Evolutionary conservation across 2,329 filamentous ascomycete species (phyloP).

Genomic region (Penicillium hesseltinei): DNA sequence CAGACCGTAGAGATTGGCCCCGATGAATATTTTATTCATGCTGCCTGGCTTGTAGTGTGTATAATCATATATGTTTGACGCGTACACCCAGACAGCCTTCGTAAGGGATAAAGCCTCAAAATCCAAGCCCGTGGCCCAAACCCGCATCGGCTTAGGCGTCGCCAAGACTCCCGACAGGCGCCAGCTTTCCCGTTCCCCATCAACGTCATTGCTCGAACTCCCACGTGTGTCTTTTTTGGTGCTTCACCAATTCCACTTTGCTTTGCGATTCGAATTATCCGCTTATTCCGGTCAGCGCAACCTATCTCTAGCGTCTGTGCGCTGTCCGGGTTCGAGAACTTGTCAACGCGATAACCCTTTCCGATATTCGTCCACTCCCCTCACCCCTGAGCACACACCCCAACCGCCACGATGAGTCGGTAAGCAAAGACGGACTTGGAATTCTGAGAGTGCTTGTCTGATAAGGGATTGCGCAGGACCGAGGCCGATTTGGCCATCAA

Average conservation of each 20-base stretch:
- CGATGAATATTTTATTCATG: background rate
- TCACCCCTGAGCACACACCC: slow-evolving; percentile 30
- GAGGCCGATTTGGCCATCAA: slow-evolving; percentile 65
- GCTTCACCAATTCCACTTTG: slow-evolving; percentile 3
- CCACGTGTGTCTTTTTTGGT: slow-evolving; percentile 16
- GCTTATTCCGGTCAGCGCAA: slow-evolving; percentile 14
- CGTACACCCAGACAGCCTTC: background rate
- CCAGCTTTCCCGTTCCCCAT: slow-evolving; percentile 35
- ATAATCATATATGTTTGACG: background rate
- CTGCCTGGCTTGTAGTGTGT: background rate
- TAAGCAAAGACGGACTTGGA: slow-evolving; percentile 33
- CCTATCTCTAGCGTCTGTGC: slow-evolving; percentile 14
- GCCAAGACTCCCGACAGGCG: slow-evolving; percentile 36
- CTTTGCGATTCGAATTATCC: background rate
- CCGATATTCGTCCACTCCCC: slow-evolving; percentile 11
- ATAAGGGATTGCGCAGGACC: slow-evolving; percentile 43
- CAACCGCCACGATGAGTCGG: slow-evolving; percentile 63
- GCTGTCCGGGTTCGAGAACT: slow-evolving; percentile 25
- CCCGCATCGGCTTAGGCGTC: slow-evolving; percentile 24
- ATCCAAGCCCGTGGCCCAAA: slow-evolving; percentile 2
- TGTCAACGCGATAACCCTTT: slow-evolving; percentile 8
- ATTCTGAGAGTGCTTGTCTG: background rate
- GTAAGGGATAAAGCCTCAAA: background rate
- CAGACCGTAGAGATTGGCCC: background rate
- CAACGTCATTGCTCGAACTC: slow-evolving; percentile 34